Percentiles rank a stretch among this genome's conserved stretches.
These are phyloP conservation scores for Ganoderma sinense DNA, from an alignment of 1,284 basidiomycete genomes.

Conservation along the genomic window DNA sequence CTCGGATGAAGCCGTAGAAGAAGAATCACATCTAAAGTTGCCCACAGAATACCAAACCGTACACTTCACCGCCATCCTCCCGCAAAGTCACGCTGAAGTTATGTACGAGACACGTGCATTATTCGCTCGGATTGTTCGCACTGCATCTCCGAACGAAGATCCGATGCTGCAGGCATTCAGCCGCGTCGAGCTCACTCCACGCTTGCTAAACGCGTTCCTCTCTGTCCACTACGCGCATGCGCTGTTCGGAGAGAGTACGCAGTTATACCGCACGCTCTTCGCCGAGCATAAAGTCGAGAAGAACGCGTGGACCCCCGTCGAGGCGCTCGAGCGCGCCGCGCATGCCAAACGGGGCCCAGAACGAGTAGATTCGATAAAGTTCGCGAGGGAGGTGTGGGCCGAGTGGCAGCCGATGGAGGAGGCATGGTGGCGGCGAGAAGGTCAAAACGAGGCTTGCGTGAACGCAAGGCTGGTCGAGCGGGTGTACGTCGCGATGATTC, in stretches of 20 bases:
- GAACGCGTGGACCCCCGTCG: constrained; percentile 66
- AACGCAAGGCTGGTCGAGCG: constrained; percentile 66
- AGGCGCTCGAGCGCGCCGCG: constrained; percentile 74
- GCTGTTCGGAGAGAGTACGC: constrained; percentile 54
- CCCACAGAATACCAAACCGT: constrained; percentile 5
- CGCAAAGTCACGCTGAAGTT: constrained; percentile 79
- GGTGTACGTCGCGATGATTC: constrained; percentile 69
- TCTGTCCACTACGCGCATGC: constrained; percentile 78
- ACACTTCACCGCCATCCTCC: constrained; percentile 66
- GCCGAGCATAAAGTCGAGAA: constrained; percentile 49
- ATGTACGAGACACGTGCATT: constrained; percentile 76
- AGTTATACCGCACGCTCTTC: constrained; percentile 59
- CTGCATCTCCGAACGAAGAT: constrained; percentile 16
- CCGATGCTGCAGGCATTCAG: constrained; percentile 52
- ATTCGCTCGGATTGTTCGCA: constrained; percentile 68
- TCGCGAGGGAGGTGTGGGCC: constrained; percentile 66
- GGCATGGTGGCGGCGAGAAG: constrained; percentile 30
- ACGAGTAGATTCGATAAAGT: constrained; percentile 50
- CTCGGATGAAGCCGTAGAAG: background rate
- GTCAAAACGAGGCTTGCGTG: constrained; percentile 33
- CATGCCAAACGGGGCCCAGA: constrained; percentile 53
- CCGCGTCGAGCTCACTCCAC: constrained; percentile 64
- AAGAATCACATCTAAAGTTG: background rate
- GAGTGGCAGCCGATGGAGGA: constrained; percentile 60
- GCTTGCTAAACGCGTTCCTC: constrained; percentile 85